Base-by-base conservation (phyloP, 805 yeast genomes). In the Ogataea philodendri region DNA sequence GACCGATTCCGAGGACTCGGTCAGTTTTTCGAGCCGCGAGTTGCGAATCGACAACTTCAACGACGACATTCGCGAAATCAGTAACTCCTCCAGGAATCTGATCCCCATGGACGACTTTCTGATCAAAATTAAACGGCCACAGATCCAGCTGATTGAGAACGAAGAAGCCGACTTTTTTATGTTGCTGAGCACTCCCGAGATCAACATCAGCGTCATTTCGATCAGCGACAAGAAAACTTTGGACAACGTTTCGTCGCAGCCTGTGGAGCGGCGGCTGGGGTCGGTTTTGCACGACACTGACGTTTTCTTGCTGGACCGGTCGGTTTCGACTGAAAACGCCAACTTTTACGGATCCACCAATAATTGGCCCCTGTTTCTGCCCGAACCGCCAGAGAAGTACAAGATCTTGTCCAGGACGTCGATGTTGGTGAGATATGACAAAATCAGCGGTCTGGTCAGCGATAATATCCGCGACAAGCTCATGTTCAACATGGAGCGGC, bases 311-410 rank as follows among this genome's bases (percentile, higher is more conserved):
- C 66, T 89, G 31, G 77, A 75, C 15, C 62, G 69, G 24, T 19
- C 29, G 10, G 25, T 33, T 17, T 21, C 49, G 69, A 7, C 65
- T 20, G 69, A 72, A 47, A 70, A 73, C 26, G 59, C 73, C 2
- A 19, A 11, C 6, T 14, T 21, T 6, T 88, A 86, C 59, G 93
- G 95, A 1, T 72, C 84, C 2, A 57, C 51, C 7, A 51, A 60
- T 10, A 63, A 64, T 13, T 89, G 96, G 97, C 96, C 96, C 3
- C 94, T 96, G 0, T 89, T 95, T 87, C 57, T 88, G 2, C 55
- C 76, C 30, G 95, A 86, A 50, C 72, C 76, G 43, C 31, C 48
- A 76, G 52, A 62, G 8, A 66, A 70, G 9, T 70, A 72, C 37
- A 66, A 78, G 32, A 62, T 89, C 23, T 69, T 87, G 16, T 74